Evolutionary conservation across 768 basidiomycete genomes (phyloP).

Genomic region (Auricularia sp.): DNA sequence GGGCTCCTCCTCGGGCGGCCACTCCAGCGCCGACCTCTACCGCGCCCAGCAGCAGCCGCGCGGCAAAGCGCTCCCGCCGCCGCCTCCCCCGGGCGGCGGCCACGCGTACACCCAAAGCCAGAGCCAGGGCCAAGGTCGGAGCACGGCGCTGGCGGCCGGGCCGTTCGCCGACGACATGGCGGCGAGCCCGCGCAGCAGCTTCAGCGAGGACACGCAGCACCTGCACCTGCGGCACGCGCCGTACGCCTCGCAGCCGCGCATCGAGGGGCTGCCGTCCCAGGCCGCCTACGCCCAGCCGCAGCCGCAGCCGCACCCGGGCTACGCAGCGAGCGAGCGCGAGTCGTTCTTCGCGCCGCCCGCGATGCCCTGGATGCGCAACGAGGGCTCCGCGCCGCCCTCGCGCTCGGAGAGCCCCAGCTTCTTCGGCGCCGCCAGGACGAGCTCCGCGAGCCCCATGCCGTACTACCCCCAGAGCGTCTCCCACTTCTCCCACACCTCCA

Average conservation of each 20-base stretch:
- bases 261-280: background rate
- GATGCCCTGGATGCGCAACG: constrained; percentile 6
- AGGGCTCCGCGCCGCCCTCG: background rate
- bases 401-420: background rate
- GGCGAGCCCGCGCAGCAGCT: background rate
- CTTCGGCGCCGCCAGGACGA: background rate
- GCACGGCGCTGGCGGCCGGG: background rate
- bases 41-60: background rate
- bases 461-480: background rate
- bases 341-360: constrained; percentile 5
- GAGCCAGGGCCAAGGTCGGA: background rate
- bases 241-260: background rate
- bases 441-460: background rate
- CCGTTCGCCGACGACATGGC: background rate
- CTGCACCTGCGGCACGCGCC: background rate
- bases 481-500: background rate
- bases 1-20: background rate
- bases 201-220: background rate
- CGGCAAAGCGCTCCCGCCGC: background rate
- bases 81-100: background rate
- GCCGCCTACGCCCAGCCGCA: background rate
- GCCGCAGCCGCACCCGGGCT: background rate
- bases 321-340: background rate
- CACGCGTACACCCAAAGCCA: background rate
- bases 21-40: background rate